Conservation (phyloP, 1,284 basidiomycete genomes). For the Tremellales sp. region DNA sequence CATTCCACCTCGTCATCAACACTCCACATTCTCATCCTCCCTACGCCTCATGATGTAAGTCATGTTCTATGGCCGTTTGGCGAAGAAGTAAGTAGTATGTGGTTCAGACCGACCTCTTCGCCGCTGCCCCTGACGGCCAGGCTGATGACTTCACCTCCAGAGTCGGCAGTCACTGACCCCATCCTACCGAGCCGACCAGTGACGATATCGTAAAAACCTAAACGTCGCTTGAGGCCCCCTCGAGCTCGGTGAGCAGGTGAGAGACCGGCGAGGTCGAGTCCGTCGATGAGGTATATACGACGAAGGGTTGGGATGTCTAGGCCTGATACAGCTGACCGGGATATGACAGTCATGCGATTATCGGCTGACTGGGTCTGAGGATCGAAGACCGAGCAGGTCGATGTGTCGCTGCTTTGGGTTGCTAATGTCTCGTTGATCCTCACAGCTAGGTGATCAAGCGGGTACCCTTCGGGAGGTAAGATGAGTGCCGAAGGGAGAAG, state of each 20-base stretch:
- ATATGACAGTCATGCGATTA: not conserved
- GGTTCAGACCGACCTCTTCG: conserved; percentile 22
- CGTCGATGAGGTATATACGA: conserved; percentile 30
- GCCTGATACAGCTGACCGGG: conserved; percentile 23
- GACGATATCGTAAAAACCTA: conserved; percentile 20
- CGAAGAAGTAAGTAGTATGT: too few relatives aligned
- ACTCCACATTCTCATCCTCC: too few relatives aligned
- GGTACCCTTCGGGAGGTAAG: conserved; percentile 24
- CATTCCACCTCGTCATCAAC: too few relatives aligned
- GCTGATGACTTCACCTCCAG: conserved; percentile 14
- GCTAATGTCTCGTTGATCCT: not conserved
- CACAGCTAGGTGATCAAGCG: conserved; percentile 10
- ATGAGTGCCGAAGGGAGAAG: conserved; percentile 20
- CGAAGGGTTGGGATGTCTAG: conserved; percentile 27
- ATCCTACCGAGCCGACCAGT: conserved; percentile 31
- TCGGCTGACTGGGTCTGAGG: conserved; percentile 10
- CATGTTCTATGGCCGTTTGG: too few relatives aligned
- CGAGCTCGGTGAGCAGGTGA: conserved; percentile 10
- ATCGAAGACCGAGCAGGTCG: too few relatives aligned
- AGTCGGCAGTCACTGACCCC: conserved; percentile 9
- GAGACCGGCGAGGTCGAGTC: conserved; percentile 26
- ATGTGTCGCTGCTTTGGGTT: not conserved
- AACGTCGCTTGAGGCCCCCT: conserved; percentile 11
- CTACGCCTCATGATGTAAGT: too few relatives aligned
- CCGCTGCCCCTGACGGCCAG: conserved; percentile 17